Evolutionary conservation across 2,329 filamentous ascomycete genomes (phyloP), one percentile per base, ranked within the genome.

Genomic region (Furcasterigmium furcatum): DNA sequence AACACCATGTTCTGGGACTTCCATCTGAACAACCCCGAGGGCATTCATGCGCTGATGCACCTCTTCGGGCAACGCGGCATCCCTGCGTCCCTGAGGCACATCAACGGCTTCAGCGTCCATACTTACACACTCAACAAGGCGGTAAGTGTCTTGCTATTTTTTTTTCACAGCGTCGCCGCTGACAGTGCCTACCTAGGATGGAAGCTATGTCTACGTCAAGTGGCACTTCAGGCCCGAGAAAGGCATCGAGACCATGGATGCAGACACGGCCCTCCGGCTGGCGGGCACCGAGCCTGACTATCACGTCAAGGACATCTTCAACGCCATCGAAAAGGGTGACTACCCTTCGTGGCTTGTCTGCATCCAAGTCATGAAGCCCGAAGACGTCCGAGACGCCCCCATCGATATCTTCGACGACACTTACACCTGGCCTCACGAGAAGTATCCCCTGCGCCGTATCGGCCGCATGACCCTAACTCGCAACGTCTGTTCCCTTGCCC

Each of bases 331-430:
- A 25, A 51, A 52, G 4, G 68, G 72, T 6, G 60, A 77, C 21
- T 71, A 60, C 44, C 74, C 74, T 0, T 63, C 59, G 4, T 80
- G 78, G 78, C 74, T 70, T 7, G 58, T 78, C 8, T 74, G 71
- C 49, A 57, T 81, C 2, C 77, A 83, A 58, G 66, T 76, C 32
- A 79, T 82, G 67, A 64, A 68, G 6, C 72, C 76, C 1, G 62
- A 73, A 45, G 24, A 27, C 24, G 75, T 75, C 3, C 71, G 74
- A 43, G 68, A 52, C 0, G 43, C 42, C 46, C 61, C 65, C 2
- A 67, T 68, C 48, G 72, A 77, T 45, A 67, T 80, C 38, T 80
- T 83, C 52, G 79, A 84, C 52, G 66, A 74, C 29, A 82, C 78
- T 9, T 75, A 79, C 47, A 67, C 73, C 24, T 79, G 76, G 76